A percentile compares a stretch with the other conserved stretches of the same genome.
Evolutionary conservation across 164 flowering plant genomes (phyloP).

Genomic region (Aristolochia contorta): DNA sequence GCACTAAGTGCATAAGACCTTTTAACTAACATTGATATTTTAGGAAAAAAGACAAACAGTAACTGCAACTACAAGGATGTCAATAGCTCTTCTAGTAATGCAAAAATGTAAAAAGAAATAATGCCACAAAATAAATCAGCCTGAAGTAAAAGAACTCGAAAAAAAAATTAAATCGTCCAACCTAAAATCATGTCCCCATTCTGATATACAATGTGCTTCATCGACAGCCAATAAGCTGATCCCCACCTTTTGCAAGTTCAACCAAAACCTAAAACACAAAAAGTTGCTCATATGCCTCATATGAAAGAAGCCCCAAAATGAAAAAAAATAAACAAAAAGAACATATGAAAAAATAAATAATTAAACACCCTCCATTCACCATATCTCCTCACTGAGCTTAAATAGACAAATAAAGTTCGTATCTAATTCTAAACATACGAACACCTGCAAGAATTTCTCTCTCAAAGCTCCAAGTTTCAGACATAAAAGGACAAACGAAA

Average conservation of each 20-base stretch:
- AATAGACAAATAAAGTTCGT: background rate
- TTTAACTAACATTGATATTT: too few relatives aligned
- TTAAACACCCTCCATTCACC: background rate
- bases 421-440: too few relatives aligned
- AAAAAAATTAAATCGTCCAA: constrained; percentile 5
- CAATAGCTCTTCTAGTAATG: too few relatives aligned
- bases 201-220: constrained; percentile 71
- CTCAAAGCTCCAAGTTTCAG: background rate
- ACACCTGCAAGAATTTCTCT: too few relatives aligned
- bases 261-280: constrained; percentile 43
- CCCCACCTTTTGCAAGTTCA: constrained; percentile 33
- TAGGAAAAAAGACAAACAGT: too few relatives aligned
- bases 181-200: constrained; percentile 77
- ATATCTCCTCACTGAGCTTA: background rate
- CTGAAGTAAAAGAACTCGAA: background rate
- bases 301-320: background rate
- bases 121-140: too few relatives aligned
- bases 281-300: too few relatives aligned
- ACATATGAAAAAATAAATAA: too few relatives aligned
- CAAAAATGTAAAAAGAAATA: too few relatives aligned
- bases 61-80: too few relatives aligned
- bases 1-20: too few relatives aligned
- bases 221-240: constrained; percentile 55
- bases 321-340: background rate
- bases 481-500: constrained; percentile 1